Percentiles rank a stretch among this genome's conserved stretches.
Evolutionary conservation across 306 rosid genomes (phyloP).

Genomic region (Hippophae rhamnoides): DNA sequence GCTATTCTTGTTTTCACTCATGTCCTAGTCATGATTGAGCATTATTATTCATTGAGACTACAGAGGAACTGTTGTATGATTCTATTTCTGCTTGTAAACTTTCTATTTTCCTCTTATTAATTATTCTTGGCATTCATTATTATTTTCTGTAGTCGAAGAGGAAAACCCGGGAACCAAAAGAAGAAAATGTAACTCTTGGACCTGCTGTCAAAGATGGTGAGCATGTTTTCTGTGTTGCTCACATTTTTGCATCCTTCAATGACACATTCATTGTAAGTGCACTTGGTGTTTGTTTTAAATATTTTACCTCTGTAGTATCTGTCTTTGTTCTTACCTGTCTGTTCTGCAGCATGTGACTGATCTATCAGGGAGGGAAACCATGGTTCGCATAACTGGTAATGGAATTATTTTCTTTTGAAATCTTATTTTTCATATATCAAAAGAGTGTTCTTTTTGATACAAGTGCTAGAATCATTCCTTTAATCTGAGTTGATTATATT

Average conservation of each 20-base stretch:
- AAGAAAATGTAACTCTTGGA: constrained; percentile 76
- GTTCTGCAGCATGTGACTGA: constrained; percentile 66
- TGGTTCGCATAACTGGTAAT: constrained; percentile 71
- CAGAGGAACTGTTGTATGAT: too few species aligned
- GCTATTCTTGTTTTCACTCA: too few species aligned
- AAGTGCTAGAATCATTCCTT: too few species aligned
- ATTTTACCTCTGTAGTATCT: neutral
- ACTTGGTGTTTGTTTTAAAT: neutral
- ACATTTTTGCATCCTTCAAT: constrained; percentile 72
- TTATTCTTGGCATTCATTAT: neutral
- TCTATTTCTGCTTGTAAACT: too few species aligned
- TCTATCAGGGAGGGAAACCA: constrained; percentile 75
- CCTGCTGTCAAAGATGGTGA: constrained; percentile 84
- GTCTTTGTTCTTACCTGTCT: neutral
- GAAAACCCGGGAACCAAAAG: constrained; percentile 84
- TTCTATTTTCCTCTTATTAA: too few species aligned
- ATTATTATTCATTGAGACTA: too few species aligned
- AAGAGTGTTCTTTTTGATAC: too few species aligned
- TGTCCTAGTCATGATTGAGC: too few species aligned
- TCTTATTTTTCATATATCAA: too few species aligned
- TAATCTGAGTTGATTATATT: too few species aligned
- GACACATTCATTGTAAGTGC: constrained; percentile 74
- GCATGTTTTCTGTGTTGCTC: constrained; percentile 74
- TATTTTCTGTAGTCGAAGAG: constrained; percentile 26
- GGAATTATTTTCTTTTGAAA: neutral